Percentiles rank a stretch among this genome's conserved stretches.
phyloP scores from a whole-genome alignment of 2,329 filamentous ascomycete genomes.

The Decorospora gaudefroyi region DNA sequence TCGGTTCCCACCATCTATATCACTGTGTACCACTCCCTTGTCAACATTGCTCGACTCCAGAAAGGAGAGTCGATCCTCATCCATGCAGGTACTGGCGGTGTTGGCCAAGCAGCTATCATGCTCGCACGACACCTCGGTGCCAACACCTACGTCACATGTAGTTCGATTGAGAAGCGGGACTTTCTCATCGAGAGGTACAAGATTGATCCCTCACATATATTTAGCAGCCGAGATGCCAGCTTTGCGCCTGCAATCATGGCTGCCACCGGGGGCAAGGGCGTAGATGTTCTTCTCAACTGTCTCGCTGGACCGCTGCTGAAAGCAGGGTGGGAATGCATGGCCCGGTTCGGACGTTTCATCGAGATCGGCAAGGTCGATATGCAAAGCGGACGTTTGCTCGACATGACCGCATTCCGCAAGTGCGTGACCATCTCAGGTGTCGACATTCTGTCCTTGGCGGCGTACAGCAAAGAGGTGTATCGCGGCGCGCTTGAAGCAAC shows the following conservation, averaged over 20 bases:
- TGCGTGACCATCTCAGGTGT: slow-evolving; percentile 1
- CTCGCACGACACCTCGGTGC: slow-evolving; percentile 2
- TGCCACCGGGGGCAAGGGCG: slow-evolving; percentile 1
- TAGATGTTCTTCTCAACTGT: slow-evolving; percentile 1
- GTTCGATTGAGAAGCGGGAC: not conserved
- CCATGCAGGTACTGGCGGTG: not conserved
- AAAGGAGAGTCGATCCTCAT: not conserved
- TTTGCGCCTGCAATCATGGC: not conserved
- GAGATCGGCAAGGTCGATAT: slow-evolving; percentile 2
- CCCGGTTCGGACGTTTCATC: slow-evolving; percentile 3
- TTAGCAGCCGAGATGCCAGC: not conserved
- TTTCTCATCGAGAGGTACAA: not conserved
- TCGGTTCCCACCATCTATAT: not conserved
- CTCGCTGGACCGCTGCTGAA: slow-evolving; percentile 1
- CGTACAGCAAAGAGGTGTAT: slow-evolving; percentile 2
- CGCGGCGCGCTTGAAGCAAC: not conserved
- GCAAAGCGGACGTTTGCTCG: not conserved
- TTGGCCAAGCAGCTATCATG: slow-evolving; percentile 1
- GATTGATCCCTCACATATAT: not conserved
- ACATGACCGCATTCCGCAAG: slow-evolving; percentile 3
- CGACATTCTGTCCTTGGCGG: not conserved
- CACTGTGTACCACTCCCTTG: not conserved
- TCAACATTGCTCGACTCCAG: slow-evolving; percentile 1
- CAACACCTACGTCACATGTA: not conserved
- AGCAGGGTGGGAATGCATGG: slow-evolving; percentile 5